Evolutionary conservation across 108 stramenopile species (phyloP).

Genomic region (Pelagomonas calceolata): DNA sequence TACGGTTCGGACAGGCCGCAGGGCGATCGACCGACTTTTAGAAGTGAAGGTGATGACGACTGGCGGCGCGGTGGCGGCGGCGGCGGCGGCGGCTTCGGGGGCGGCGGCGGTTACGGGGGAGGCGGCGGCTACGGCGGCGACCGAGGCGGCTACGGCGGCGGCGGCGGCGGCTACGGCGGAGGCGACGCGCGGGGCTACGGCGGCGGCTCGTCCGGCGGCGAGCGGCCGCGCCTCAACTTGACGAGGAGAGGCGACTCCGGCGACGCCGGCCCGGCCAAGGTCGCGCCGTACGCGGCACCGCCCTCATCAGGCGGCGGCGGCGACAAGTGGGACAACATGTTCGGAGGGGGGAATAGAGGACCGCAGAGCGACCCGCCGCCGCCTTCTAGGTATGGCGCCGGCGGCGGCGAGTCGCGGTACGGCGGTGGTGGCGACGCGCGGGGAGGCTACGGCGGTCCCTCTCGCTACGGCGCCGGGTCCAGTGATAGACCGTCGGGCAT

Average conservation of each 20-base stretch:
- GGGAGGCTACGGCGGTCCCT: too few relatives aligned
- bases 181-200: not conserved
- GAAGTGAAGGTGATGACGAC: not conserved
- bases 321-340: too few relatives aligned
- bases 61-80: not conserved
- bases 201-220: not conserved
- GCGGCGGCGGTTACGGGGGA: not conserved
- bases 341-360: too few relatives aligned
- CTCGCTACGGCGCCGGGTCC: too few relatives aligned
- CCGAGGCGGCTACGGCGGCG: not conserved
- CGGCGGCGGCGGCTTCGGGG: conserved; percentile 1
- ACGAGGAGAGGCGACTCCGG: not conserved
- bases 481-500: too few relatives aligned
- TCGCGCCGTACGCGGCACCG: not conserved
- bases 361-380: too few relatives aligned
- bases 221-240: not conserved
- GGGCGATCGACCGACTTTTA: not conserved
- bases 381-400: not conserved
- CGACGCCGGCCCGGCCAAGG: not conserved
- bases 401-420: not conserved
- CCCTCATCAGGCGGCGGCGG: not conserved
- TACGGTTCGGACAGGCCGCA: not conserved
- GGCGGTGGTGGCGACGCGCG: not conserved
- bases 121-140: not conserved
- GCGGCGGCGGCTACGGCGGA: not conserved